Base-by-base conservation (phyloP, 1,284 basidiomycete species). In the Trichosporon coremiiforme region DNA sequence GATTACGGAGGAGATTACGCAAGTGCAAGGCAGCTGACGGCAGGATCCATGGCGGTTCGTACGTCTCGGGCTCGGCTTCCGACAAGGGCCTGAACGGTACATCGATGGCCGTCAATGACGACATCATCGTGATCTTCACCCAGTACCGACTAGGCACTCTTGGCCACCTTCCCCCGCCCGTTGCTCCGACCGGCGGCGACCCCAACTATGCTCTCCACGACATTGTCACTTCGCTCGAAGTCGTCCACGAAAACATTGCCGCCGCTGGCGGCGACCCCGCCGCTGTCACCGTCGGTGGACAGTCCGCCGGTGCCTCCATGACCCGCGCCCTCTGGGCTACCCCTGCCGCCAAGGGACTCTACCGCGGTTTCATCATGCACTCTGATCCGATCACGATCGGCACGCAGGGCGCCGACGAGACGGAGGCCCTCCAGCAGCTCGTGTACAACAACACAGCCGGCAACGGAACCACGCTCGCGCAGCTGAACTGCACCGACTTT, bases 21-120 rank as follows among this genome's bases (percentile, higher is more conserved):
- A 45, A 17, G n/a, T 57, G 50, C n/a, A 10, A 25, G 9, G 25
- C 20, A n/a, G 53, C 65, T 67, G 45, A 66, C 60, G 1, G 38
- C 71, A 93, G 92, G 92, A 86, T 94, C 66, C 93, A 94, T 75
- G 94, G 94, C n/a, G 94, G 94, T 31, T 94, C 93, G 0, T 94
- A 93, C 80, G 82, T 89, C 55, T 75, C 84, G 4, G 94, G 94
- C 12, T 69, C 90, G 20, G 89, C 90, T 0, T 89, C 88, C 4
- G 88, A 85, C 20, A 86, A 90, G 15, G 92, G 91, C 15, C 84
- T 97, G 5, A 91, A 95, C 80, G 94, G 92, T 0, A 89, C 90
- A 0, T 86, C 85, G 2, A 86, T 95, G 9, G 93, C 93, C 0
- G 77, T 85, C 5, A 86, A 88, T 4, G 91, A 92, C 2, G 86